Conservation (phyloP, 2,329 filamentous ascomycete genomes). For the Sporothrix pallida region DNA sequence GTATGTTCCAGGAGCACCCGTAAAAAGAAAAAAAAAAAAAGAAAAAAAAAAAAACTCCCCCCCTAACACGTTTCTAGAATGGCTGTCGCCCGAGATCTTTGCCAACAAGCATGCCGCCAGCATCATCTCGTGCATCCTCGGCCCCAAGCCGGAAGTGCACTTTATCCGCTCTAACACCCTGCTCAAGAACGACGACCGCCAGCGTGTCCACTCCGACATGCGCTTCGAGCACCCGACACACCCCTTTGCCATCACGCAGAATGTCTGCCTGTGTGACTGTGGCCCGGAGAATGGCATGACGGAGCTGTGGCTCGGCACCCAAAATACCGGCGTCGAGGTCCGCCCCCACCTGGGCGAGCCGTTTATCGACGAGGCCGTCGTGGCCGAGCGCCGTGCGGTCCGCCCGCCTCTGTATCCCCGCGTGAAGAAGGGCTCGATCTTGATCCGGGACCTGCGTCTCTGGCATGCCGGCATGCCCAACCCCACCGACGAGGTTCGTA, state of each 20-base stretch:
- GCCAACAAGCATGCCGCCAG: slow-evolving; percentile 43
- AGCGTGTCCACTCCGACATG: slow-evolving; percentile 65
- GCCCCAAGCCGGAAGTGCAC: slow-evolving; percentile 39
- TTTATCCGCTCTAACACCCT: slow-evolving; percentile 41
- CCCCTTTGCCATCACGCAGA: slow-evolving; percentile 62
- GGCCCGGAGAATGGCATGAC: slow-evolving; percentile 60
- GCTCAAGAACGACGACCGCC: slow-evolving; percentile 52
- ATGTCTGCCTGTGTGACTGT: slow-evolving; percentile 59
- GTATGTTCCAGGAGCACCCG: slow-evolving; percentile 20
- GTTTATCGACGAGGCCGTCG: slow-evolving; percentile 49
- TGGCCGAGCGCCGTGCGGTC: slow-evolving; percentile 53
- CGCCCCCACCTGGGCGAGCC: slow-evolving; percentile 59
- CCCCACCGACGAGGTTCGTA: slow-evolving; percentile 30
- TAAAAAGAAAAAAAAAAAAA: not conserved
- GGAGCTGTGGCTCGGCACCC: slow-evolving; percentile 64
- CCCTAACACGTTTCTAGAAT: slow-evolving; percentile 33
- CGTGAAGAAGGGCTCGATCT: slow-evolving; percentile 58
- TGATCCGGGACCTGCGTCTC: slow-evolving; percentile 64
- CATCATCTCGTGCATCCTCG: slow-evolving; percentile 38
- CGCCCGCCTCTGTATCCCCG: slow-evolving; percentile 47
- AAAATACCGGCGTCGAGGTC: slow-evolving; percentile 53
- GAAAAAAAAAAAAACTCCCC: too few relatives aligned
- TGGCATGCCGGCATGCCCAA: slow-evolving; percentile 43
- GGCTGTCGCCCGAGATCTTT: slow-evolving; percentile 41
- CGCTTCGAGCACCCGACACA: slow-evolving; percentile 61